These are phyloP conservation scores for Nepenthes mirabilis DNA, from an alignment of 148 eudicot genomes.

Conservation along the genomic window DNA sequence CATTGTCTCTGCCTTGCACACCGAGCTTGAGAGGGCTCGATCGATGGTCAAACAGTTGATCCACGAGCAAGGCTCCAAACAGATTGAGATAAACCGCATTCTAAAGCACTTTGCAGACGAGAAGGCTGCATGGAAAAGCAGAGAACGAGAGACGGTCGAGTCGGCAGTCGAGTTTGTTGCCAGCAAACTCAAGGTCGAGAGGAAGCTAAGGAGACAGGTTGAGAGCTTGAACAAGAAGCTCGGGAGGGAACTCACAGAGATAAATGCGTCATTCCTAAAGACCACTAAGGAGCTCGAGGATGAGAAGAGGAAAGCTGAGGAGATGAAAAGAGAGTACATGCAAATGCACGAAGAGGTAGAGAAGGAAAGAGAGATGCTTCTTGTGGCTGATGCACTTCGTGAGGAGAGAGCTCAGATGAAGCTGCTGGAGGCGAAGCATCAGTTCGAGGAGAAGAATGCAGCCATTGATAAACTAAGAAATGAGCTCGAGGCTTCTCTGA, in stretches of 20 bases:
- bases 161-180: constrained; percentile 61
- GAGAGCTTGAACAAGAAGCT: constrained; percentile 85
- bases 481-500: constrained; percentile 35
- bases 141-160: constrained; percentile 49
- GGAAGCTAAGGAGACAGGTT: constrained; percentile 52
- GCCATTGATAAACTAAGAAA: constrained; percentile 43
- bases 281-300: constrained; percentile 54
- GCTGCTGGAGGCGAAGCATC: constrained; percentile 15
- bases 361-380: constrained; percentile 50
- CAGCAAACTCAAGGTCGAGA: constrained; percentile 66
- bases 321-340: constrained; percentile 33
- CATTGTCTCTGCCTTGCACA: constrained; percentile 70
- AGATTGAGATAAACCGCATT: constrained; percentile 42
- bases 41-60: constrained; percentile 66
- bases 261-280: constrained; percentile 41
- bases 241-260: constrained; percentile 66
- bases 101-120: constrained; percentile 74
- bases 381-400: constrained; percentile 36
- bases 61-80: constrained; percentile 59
- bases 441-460: constrained; percentile 54
- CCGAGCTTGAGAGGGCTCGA: constrained; percentile 92
- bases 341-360: constrained; percentile 36
- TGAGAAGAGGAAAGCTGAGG: constrained; percentile 22
- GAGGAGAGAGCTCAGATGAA: constrained; percentile 18
- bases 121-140: constrained; percentile 64